phyloP scores from a whole-genome alignment of 2,329 filamentous ascomycete genomes.

The Ceratocystis diversiconidia region DNA sequence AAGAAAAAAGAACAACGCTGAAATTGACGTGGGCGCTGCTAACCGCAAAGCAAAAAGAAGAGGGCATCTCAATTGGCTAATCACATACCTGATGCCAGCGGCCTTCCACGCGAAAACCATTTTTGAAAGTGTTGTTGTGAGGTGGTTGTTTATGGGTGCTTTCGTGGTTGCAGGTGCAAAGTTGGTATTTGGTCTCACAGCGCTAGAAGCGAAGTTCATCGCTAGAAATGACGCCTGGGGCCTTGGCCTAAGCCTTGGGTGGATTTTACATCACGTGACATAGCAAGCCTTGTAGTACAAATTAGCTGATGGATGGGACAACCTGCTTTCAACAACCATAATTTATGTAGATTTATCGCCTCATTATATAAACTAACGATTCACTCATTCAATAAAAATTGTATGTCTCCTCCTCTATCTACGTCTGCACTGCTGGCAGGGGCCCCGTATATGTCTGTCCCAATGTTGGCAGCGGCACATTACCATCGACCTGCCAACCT shows the following conservation, averaged over 20 bases:
- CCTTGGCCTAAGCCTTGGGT: neutral
- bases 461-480: constrained; percentile 53
- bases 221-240: constrained; percentile 13
- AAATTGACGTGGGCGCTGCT: constrained; percentile 53
- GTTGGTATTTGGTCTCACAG: neutral
- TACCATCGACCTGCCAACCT: constrained; percentile 60
- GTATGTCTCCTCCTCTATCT: neutral
- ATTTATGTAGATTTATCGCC: no score
- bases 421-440: neutral
- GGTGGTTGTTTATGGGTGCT: constrained; percentile 19
- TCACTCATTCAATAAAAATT: neutral
- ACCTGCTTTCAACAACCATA: neutral
- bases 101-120: constrained; percentile 99
- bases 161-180: constrained; percentile 6
- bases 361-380: neutral
- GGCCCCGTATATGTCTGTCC: constrained; percentile 36
- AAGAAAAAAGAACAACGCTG: constrained; percentile 15
- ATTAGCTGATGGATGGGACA: neutral
- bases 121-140: constrained; percentile 37
- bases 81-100: constrained; percentile 84
- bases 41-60: constrained; percentile 60
- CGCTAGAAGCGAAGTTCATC: constrained; percentile 9
- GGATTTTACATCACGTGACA: neutral
- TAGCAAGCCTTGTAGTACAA: neutral
- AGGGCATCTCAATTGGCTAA: constrained; percentile 15